Percentiles rank a stretch among this genome's conserved stretches.
Evolutionary conservation across 768 basidiomycete genomes (phyloP).

Genomic region (Leccinum broughii): DNA sequence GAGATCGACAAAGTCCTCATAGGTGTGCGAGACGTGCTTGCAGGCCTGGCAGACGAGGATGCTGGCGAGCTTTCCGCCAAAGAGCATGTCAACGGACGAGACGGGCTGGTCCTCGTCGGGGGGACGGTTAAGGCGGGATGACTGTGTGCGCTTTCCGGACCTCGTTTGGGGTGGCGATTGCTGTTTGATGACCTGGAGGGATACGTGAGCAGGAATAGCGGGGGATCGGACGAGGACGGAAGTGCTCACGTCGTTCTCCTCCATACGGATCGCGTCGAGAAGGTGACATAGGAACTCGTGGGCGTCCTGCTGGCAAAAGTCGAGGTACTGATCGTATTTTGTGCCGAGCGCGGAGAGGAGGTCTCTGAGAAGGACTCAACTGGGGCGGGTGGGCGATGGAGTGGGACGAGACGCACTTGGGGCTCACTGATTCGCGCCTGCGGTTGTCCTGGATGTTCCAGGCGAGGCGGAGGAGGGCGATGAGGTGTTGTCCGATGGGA

Average conservation of each 20-base stretch:
- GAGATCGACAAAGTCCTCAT: constrained; percentile 94
- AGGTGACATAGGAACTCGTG: constrained; percentile 91
- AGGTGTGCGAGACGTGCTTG: constrained; percentile 80
- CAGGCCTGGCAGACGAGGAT: constrained; percentile 94
- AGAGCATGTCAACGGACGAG: constrained; percentile 87
- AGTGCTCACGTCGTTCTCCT: constrained; percentile 78
- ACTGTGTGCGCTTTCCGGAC: constrained; percentile 29
- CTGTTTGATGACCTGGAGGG: constrained; percentile 71
- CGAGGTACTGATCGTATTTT: constrained; percentile 94
- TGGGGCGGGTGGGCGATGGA: neutral
- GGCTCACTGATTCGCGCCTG: constrained; percentile 56
- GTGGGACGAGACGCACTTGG: constrained; percentile 51
- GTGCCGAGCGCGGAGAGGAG: constrained; percentile 67
- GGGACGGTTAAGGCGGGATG: neutral
- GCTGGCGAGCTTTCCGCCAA: constrained; percentile 85
- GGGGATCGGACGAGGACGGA: neutral
- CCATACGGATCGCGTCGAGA: constrained; percentile 91
- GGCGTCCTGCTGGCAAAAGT: constrained; percentile 94
- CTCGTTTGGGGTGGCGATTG: constrained; percentile 48
- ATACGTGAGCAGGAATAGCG: constrained; percentile 1
- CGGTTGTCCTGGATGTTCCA: constrained; percentile 61
- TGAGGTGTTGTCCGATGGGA: constrained; percentile 56
- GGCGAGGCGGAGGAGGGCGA: constrained; percentile 57
- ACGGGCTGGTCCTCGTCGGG: constrained; percentile 45
- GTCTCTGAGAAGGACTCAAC: constrained; percentile 39